A percentile compares a stretch with the other conserved stretches of the same genome.
phyloP scores from a whole-genome alignment of 2,329 filamentous ascomycete genomes.

The Neofusicoccum kwambonambiense region DNA sequence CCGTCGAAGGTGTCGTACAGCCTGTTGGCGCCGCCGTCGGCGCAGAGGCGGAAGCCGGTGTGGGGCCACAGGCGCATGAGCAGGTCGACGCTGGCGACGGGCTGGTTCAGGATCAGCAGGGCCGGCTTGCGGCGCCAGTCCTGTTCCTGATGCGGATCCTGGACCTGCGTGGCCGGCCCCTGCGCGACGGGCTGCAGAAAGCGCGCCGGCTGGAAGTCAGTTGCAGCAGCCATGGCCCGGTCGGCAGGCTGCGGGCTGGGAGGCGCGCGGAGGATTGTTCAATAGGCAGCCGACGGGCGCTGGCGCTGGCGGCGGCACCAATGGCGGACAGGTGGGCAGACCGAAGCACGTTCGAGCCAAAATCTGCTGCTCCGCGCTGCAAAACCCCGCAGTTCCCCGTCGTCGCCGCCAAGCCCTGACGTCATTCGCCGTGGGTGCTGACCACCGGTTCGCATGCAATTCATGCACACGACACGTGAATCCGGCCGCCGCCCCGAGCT shows the following conservation, averaged over 20 bases:
- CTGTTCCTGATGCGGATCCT: conserved; percentile 9
- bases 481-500: neutral
- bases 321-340: neutral
- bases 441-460: neutral
- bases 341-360: neutral
- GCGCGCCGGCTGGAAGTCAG: conserved; percentile 11
- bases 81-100: conserved; percentile 48
- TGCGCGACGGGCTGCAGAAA: neutral
- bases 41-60: conserved; percentile 70
- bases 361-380: neutral
- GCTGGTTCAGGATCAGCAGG: conserved; percentile 48
- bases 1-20: conserved; percentile 55
- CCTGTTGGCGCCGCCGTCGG: conserved; percentile 86
- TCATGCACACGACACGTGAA: neutral
- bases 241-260: no score
- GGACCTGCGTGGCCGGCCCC: neutral
- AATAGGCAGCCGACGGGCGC: neutral
- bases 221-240: neutral
- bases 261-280: no score
- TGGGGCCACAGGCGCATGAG: conserved; percentile 48
- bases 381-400: neutral
- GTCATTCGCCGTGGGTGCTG: neutral
- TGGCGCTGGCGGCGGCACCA: neutral
- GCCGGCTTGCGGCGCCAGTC: conserved; percentile 26
- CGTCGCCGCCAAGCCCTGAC: neutral